Percentiles rank a stretch among this genome's conserved stretches.
Evolutionary conservation across 148 eudicot genomes (phyloP).

Genomic region (Gaultheria prostrata): DNA sequence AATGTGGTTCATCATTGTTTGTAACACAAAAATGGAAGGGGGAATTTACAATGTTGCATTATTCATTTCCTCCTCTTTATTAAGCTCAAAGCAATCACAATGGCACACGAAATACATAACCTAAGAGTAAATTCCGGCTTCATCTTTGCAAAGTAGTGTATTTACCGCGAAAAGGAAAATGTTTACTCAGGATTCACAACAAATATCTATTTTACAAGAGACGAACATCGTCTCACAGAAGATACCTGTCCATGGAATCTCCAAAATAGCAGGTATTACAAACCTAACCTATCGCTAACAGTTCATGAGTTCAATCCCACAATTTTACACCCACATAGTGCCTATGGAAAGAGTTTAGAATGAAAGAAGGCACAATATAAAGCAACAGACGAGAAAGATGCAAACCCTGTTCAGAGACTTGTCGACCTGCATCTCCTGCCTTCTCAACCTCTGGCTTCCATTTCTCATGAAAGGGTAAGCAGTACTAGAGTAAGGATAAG

Average conservation of each 20-base stretch:
- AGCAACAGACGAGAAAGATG: constrained; percentile 64
- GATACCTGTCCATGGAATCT: background rate
- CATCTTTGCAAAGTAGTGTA: background rate
- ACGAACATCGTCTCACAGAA: background rate
- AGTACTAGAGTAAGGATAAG: constrained; percentile 42
- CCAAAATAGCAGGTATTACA: background rate
- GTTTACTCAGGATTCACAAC: background rate
- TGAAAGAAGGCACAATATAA: constrained; percentile 50
- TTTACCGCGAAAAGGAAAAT: background rate
- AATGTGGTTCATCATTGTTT: background rate
- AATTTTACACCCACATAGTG: background rate
- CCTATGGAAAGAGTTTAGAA: constrained; percentile 2
- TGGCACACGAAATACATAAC: background rate
- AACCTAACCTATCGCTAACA: background rate
- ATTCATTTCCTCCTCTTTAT: background rate
- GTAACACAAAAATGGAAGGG: background rate
- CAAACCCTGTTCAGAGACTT: constrained; percentile 72
- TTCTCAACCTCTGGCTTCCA: constrained; percentile 52
- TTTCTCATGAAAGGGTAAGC: constrained; percentile 34
- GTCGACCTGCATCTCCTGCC: constrained; percentile 67
- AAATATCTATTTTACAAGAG: constrained; percentile 1
- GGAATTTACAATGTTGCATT: background rate
- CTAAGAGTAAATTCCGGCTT: background rate
- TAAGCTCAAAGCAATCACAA: background rate
- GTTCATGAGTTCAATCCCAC: background rate